Conservation (phyloP, 2,329 filamentous ascomycete genomes). For the Coniochaeta sp. region DNA sequence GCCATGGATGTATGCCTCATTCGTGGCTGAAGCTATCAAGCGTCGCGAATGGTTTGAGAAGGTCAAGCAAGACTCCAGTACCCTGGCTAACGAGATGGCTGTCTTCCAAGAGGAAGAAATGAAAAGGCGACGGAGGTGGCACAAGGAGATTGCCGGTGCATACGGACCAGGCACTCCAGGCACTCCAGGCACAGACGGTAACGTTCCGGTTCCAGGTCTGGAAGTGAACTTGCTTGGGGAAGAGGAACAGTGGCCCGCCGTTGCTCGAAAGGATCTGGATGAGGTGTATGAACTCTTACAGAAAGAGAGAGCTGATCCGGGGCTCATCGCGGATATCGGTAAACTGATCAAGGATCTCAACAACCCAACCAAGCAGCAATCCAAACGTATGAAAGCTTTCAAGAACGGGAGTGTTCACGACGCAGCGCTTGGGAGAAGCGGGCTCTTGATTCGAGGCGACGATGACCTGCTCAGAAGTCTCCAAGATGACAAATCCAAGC, state of each 20-base stretch:
- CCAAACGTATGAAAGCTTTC: conserved; percentile 83
- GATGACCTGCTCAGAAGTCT: conserved; percentile 71
- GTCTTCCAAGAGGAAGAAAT: conserved; percentile 88
- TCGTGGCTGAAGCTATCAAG: conserved; percentile 77
- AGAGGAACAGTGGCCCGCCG: conserved; percentile 72
- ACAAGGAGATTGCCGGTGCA: conserved; percentile 73
- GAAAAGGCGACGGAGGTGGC: conserved; percentile 82
- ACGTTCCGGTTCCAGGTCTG: conserved; percentile 65
- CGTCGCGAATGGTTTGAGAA: conserved; percentile 89
- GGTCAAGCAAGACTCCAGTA: conserved; percentile 78
- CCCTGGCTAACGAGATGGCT: conserved; percentile 86
- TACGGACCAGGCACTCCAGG: conserved; percentile 56
- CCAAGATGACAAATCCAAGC: conserved; percentile 73
- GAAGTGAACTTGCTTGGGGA: conserved; percentile 81
- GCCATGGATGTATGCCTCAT: conserved; percentile 83
- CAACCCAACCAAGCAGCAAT: conserved; percentile 77
- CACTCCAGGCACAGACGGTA: conserved; percentile 53
- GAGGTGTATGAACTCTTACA: conserved; percentile 63
- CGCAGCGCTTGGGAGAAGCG: conserved; percentile 77
- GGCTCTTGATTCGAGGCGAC: conserved; percentile 76
- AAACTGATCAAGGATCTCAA: conserved; percentile 75
- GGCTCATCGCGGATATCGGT: conserved; percentile 62
- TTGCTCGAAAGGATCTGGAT: conserved; percentile 69
- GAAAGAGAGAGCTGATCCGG: conserved; percentile 56
- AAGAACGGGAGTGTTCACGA: conserved; percentile 96